Evolutionary conservation across 352 stramenopile species (phyloP).

Genomic region (Phytophthora tentaculata): DNA sequence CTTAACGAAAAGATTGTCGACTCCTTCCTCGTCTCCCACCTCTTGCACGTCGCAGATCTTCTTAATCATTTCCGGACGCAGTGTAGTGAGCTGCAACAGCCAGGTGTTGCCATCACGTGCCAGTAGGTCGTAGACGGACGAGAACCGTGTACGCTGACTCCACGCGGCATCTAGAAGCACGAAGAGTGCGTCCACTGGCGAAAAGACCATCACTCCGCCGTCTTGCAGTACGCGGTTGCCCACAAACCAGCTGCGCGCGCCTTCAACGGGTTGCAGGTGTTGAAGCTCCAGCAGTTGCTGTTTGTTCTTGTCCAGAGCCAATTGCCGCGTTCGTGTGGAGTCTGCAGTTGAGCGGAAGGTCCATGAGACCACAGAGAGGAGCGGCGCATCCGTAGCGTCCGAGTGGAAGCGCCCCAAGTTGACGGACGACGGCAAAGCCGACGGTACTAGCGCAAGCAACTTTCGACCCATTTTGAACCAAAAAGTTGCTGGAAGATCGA

Average conservation of each 20-base stretch:
- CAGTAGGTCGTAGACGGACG: constrained; percentile 67
- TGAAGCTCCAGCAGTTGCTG: constrained; percentile 67
- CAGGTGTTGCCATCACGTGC: constrained; percentile 56
- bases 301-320: constrained; percentile 50
- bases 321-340: constrained; percentile 51
- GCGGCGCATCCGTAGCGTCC: constrained; percentile 57
- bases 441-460: constrained; percentile 56
- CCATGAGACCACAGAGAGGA: constrained; percentile 64
- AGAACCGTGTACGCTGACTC: constrained; percentile 53
- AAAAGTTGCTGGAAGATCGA: constrained; percentile 12
- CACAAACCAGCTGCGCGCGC: constrained; percentile 79
- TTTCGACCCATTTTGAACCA: constrained; percentile 48
- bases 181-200: constrained; percentile 73
- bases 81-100: constrained; percentile 51
- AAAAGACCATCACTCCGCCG: constrained; percentile 66
- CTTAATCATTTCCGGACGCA: constrained; percentile 42
- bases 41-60: constrained; percentile 64
- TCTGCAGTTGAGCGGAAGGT: constrained; percentile 23
- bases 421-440: constrained; percentile 33
- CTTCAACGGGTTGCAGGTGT: constrained; percentile 64
- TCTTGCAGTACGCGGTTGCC: constrained; percentile 77
- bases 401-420: constrained; percentile 71
- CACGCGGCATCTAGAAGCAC: constrained; percentile 67
- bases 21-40: constrained; percentile 40
- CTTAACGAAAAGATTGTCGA: constrained; percentile 68